These are phyloP conservation scores for Epipyxis sp. DNA, from an alignment of 108 stramenopile genomes.

Conservation along the genomic window DNA sequence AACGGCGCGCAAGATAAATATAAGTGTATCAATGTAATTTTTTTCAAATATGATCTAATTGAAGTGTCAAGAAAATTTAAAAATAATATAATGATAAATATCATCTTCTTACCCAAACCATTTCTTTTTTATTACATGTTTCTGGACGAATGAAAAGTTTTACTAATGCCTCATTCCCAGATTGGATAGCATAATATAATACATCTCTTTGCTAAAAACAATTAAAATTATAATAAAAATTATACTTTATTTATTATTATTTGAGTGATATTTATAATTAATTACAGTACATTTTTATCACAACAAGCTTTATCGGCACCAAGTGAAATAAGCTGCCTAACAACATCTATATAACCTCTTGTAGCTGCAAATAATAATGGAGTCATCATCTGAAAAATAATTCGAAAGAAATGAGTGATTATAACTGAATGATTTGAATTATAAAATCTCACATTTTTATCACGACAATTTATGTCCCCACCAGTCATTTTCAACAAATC, in stretches of 20 bases:
- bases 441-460: neutral
- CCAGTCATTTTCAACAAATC: neutral
- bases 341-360: neutral
- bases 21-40: too few relatives aligned
- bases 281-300: neutral
- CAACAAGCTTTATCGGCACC: neutral
- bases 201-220: neutral
- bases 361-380: constrained; percentile 1
- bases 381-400: constrained; percentile 4
- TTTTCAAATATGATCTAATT: too few relatives aligned
- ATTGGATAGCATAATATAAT: neutral
- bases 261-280: too few relatives aligned
- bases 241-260: neutral
- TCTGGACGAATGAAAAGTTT: constrained; percentile 12
- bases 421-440: neutral
- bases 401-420: neutral
- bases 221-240: neutral
- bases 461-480: neutral
- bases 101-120: too few relatives aligned
- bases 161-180: neutral
- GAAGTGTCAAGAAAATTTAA: too few relatives aligned
- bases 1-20: too few relatives aligned
- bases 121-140: too few relatives aligned
- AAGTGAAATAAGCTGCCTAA: neutral
- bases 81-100: too few relatives aligned